These are phyloP conservation scores for Pelargonium cotyledonis DNA, from an alignment of 441 rosid genomes.

Conservation along the genomic window DNA sequence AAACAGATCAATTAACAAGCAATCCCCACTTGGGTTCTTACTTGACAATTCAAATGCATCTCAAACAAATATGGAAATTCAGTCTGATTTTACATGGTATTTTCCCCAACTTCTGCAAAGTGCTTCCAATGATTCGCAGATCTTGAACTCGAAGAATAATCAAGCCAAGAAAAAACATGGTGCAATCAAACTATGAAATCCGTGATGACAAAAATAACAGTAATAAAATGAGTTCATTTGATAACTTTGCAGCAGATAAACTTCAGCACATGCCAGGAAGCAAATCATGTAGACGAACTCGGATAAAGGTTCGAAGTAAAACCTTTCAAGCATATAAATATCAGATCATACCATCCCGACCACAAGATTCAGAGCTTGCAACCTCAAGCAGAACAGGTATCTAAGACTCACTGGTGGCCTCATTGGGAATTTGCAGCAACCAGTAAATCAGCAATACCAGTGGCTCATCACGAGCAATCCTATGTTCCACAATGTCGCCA, in stretches of 20 bases:
- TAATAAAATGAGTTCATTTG: background rate
- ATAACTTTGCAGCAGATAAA: background rate
- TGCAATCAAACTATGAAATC: background rate
- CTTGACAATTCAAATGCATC: background rate
- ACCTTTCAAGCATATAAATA: conserved; percentile 23
- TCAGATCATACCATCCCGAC: conserved; percentile 26
- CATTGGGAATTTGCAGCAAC: conserved; percentile 22
- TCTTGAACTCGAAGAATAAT: background rate
- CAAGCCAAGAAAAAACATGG: background rate
- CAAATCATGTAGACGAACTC: conserved; percentile 8
- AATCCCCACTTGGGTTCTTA: background rate
- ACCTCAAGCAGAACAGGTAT: conserved; percentile 22
- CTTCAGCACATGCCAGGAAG: conserved; percentile 4
- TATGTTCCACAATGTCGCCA: conserved; percentile 22
- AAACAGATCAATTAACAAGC: background rate
- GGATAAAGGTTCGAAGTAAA: conserved; percentile 20
- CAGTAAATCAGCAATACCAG: conserved; percentile 19
- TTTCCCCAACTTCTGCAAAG: background rate
- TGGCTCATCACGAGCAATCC: conserved; percentile 14
- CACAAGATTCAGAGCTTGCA: conserved; percentile 25
- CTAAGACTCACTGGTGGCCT: conserved; percentile 25
- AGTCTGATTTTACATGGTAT: background rate
- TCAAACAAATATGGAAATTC: background rate
- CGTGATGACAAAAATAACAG: background rate
- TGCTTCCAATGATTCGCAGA: background rate